Evolutionary conservation across 176 grass and related monocot genomes (phyloP).

Genomic region (Eragrostis curvula): DNA sequence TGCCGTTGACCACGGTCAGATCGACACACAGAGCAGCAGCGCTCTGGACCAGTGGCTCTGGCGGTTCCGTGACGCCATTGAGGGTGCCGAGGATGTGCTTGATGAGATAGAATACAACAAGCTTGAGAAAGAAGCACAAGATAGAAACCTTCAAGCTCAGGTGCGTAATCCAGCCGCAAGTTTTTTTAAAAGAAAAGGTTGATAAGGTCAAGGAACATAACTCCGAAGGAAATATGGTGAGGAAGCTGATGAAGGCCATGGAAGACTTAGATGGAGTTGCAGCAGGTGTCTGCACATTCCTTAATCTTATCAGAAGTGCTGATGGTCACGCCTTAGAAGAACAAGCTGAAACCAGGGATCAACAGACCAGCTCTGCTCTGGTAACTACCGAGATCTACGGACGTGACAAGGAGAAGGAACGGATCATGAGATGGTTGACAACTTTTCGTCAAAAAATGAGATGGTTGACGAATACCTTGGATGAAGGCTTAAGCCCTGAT

Average conservation of each 20-base stretch:
- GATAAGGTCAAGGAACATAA: neutral
- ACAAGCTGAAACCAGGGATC: neutral
- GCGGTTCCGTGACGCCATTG: neutral
- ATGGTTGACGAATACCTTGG: conserved; percentile 5
- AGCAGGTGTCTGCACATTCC: neutral
- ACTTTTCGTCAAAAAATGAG: too few relatives aligned
- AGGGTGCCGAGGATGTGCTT: conserved; percentile 3
- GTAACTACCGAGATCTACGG: conserved; percentile 28
- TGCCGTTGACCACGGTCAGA: neutral
- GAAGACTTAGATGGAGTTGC: neutral
- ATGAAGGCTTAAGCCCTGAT: neutral
- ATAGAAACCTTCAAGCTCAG: neutral
- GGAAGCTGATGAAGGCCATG: conserved; percentile 14
- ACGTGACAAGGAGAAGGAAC: conserved; percentile 34
- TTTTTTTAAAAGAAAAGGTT: neutral
- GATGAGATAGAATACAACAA: conserved; percentile 19
- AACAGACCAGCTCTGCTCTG: conserved; percentile 22
- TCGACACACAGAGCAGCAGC: neutral
- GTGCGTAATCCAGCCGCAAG: neutral
- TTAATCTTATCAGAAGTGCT: neutral
- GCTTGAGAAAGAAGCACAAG: neutral
- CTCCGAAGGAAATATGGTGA: neutral
- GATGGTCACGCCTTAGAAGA: neutral
- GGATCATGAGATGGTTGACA: conserved; percentile 38
- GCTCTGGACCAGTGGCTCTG: conserved; percentile 1